Evolutionary conservation across 164 flowering plant species (phyloP).

Genomic region (Aristolochia fimbriata): DNA sequence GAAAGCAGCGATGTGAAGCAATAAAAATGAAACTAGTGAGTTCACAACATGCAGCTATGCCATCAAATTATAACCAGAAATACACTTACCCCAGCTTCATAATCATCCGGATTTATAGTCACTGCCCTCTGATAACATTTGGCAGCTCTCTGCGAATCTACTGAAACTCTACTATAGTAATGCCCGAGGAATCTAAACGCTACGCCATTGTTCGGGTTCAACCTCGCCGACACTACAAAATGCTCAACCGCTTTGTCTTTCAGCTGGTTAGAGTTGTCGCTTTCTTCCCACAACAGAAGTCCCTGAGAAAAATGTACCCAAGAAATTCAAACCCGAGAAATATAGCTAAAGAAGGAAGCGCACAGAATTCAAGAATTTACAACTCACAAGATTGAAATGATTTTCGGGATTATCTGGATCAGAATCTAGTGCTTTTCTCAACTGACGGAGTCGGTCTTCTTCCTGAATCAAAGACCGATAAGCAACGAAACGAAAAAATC

Average conservation of each 20-base stretch:
- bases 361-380: neutral
- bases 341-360: neutral
- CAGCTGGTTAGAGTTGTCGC: slow-evolving; percentile 9
- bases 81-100: slow-evolving; percentile 52
- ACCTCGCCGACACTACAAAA: slow-evolving; percentile 56
- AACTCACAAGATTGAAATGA: slow-evolving; percentile 45
- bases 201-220: slow-evolving; percentile 57
- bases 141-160: slow-evolving; percentile 50
- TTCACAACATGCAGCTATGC: no score
- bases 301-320: slow-evolving; percentile 29
- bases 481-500: neutral
- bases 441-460: slow-evolving; percentile 10
- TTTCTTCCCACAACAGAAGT: slow-evolving; percentile 50
- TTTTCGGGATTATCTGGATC: slow-evolving; percentile 45
- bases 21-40: no score
- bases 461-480: slow-evolving; percentile 2
- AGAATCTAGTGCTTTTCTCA: slow-evolving; percentile 32
- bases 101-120: slow-evolving; percentile 60
- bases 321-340: neutral
- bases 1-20: no score
- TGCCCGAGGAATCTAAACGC: slow-evolving; percentile 72
- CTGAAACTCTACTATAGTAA: slow-evolving; percentile 36
- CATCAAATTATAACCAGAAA: neutral
- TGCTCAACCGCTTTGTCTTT: slow-evolving; percentile 71
- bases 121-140: slow-evolving; percentile 90